Evolutionary conservation across 1,139 yeast genomes (phyloP).

Genomic region (Geotrichum armillariae): DNA sequence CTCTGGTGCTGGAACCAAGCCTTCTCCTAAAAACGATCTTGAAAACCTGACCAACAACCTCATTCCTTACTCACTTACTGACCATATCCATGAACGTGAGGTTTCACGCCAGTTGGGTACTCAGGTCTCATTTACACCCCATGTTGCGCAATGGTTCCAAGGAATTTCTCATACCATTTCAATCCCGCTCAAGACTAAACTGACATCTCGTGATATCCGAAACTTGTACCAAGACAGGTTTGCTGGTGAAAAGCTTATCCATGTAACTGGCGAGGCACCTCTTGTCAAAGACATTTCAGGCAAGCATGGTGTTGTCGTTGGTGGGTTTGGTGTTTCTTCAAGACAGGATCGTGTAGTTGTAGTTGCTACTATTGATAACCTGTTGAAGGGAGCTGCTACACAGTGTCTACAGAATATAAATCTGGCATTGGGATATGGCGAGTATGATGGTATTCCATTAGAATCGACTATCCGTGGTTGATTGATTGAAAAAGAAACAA

Average conservation of each 20-base stretch:
- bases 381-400: constrained; percentile 97
- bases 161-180: constrained; percentile 92
- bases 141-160: constrained; percentile 99
- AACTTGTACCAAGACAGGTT: constrained; percentile 85
- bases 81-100: constrained; percentile 94
- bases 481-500: too few relatives aligned
- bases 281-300: constrained; percentile 88
- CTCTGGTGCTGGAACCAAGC: constrained; percentile 99
- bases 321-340: constrained; percentile 92
- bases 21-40: constrained; percentile 91
- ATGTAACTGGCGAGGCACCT: constrained; percentile 88
- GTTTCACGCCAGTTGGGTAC: constrained; percentile 76
- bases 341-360: constrained; percentile 88
- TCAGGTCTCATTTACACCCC: constrained; percentile 89
- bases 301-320: constrained; percentile 91
- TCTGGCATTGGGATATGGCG: constrained; percentile 84
- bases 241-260: constrained; percentile 81
- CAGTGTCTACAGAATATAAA: constrained; percentile 97
- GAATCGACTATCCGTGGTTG: constrained; percentile 21
- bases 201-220: constrained; percentile 80
- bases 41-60: constrained; percentile 72
- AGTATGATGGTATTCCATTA: constrained; percentile 87
- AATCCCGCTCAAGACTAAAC: constrained; percentile 74
- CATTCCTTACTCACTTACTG: constrained; percentile 93
- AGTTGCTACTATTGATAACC: constrained; percentile 92